Conservation (phyloP, 2,329 filamentous ascomycete genomes). For the Orbilia ellipsospora region DNA sequence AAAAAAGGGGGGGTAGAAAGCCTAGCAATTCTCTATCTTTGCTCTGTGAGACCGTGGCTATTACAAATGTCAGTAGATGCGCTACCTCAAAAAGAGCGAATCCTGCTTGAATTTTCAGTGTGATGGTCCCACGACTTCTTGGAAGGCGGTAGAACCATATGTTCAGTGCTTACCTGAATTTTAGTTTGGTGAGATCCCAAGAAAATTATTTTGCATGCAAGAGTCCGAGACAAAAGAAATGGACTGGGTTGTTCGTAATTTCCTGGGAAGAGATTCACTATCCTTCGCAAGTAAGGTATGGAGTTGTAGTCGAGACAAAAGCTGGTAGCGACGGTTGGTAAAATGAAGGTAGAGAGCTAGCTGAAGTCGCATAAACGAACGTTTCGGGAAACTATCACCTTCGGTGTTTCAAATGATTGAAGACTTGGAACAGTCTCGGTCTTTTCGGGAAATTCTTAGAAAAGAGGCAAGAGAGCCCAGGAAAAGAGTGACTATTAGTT, state of each 20-base stretch:
- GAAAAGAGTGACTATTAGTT: slow-evolving; percentile 50
- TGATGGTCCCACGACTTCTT: slow-evolving; percentile 27
- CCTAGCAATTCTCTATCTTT: slow-evolving; percentile 20
- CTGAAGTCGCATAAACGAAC: slow-evolving; percentile 44
- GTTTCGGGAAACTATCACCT: slow-evolving; percentile 49
- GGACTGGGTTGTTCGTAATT: slow-evolving; percentile 33
- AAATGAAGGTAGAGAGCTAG: slow-evolving; percentile 33
- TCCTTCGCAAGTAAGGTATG: slow-evolving; percentile 30
- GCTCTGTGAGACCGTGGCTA: slow-evolving; percentile 42
- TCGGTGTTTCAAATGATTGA: slow-evolving; percentile 41
- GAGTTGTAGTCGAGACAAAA: slow-evolving; percentile 17
- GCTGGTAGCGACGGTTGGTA: slow-evolving; percentile 31
- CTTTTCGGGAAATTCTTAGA: slow-evolving; percentile 25
- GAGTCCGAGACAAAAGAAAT: slow-evolving; percentile 44
- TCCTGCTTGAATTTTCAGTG: slow-evolving; percentile 16
- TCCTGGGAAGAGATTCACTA: slow-evolving; percentile 31
- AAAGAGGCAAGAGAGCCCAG: slow-evolving; percentile 30
- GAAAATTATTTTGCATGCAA: slow-evolving; percentile 46
- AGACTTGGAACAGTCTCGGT: slow-evolving; percentile 37
- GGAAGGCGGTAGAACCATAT: slow-evolving; percentile 25
- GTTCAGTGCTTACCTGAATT: slow-evolving; percentile 29
- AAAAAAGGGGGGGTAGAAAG: slow-evolving; percentile 26
- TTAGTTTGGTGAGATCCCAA: slow-evolving; percentile 26
- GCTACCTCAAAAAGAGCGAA: slow-evolving; percentile 29
- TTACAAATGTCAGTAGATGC: slow-evolving; percentile 50